Conservation (phyloP, 768 basidiomycete genomes). For the Phylloporus arenicola region DNA sequence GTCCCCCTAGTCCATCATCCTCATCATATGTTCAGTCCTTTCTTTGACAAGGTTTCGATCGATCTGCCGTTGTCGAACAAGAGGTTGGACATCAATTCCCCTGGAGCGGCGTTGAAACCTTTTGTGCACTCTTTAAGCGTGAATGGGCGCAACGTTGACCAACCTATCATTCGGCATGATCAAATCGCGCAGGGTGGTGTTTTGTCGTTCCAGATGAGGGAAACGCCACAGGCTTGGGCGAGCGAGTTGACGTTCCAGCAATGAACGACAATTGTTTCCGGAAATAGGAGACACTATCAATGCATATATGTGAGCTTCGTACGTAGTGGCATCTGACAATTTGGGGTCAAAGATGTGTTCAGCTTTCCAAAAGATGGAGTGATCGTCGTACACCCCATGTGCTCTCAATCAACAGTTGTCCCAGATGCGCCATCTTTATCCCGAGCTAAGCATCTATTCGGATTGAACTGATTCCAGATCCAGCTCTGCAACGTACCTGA, state of each 20-base stretch:
- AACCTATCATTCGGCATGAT: slow-evolving; percentile 55
- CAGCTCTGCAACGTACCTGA: too few species aligned
- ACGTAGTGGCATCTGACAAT: too few species aligned
- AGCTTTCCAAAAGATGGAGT: too few species aligned
- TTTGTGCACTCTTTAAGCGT: slow-evolving; percentile 58
- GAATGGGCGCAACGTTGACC: slow-evolving; percentile 41
- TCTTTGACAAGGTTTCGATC: slow-evolving; percentile 51
- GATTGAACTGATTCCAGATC: too few species aligned
- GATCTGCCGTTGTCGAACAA: slow-evolving; percentile 39
- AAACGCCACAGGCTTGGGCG: slow-evolving; percentile 35
- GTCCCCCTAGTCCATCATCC: not conserved
- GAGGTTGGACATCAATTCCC: slow-evolving; percentile 50
- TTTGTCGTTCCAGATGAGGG: slow-evolving; percentile 67
- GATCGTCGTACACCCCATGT: too few species aligned
- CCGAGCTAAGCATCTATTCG: too few species aligned
- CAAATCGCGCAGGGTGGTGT: slow-evolving; percentile 54
- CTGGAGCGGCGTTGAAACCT: slow-evolving; percentile 51
- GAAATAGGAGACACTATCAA: not conserved
- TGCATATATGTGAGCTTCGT: not conserved
- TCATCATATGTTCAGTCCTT: slow-evolving; percentile 32
- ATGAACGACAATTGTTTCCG: not conserved
- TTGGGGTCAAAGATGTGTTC: too few species aligned
- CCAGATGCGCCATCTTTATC: too few species aligned
- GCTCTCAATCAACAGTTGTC: too few species aligned
- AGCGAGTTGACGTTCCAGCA: not conserved